These are phyloP conservation scores for Wickerhamiella domercqiae DNA, from an alignment of 805 yeast genomes.

Conservation along the genomic window DNA sequence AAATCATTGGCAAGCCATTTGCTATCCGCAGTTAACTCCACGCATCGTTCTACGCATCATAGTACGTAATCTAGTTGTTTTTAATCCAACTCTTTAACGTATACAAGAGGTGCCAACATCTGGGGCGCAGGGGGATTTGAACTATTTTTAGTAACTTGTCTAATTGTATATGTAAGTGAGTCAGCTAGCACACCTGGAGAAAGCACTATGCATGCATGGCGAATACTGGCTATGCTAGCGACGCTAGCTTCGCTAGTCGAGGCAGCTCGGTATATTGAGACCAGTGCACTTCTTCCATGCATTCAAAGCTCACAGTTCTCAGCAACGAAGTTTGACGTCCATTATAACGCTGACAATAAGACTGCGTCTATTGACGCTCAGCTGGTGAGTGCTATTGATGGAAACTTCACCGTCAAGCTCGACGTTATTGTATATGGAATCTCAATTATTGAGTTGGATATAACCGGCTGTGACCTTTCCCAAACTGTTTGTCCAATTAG, in stretches of 20 bases:
- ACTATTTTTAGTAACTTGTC: too few species aligned
- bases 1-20: constrained; percentile 13
- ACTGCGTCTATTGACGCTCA: constrained; percentile 52
- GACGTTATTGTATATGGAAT: constrained; percentile 71
- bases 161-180: too few species aligned
- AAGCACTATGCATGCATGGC: too few species aligned
- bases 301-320: constrained; percentile 80
- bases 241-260: constrained; percentile 3
- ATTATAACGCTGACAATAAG: constrained; percentile 48
- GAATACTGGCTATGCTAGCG: background rate
- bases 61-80: background rate
- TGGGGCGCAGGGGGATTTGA: too few species aligned
- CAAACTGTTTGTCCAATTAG: constrained; percentile 65
- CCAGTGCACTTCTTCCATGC: constrained; percentile 74
- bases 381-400: constrained; percentile 66
- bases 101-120: too few species aligned
- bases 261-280: constrained; percentile 25
- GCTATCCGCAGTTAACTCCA: constrained; percentile 11
- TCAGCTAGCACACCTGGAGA: too few species aligned
- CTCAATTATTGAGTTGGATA: constrained; percentile 35
- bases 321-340: constrained; percentile 68
- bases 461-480: constrained; percentile 50
- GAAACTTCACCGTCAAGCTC: constrained; percentile 50
- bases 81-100: too few species aligned
- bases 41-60: background rate